Conservation (phyloP, 1,284 basidiomycete genomes). For the Clitocybe nebularis region DNA sequence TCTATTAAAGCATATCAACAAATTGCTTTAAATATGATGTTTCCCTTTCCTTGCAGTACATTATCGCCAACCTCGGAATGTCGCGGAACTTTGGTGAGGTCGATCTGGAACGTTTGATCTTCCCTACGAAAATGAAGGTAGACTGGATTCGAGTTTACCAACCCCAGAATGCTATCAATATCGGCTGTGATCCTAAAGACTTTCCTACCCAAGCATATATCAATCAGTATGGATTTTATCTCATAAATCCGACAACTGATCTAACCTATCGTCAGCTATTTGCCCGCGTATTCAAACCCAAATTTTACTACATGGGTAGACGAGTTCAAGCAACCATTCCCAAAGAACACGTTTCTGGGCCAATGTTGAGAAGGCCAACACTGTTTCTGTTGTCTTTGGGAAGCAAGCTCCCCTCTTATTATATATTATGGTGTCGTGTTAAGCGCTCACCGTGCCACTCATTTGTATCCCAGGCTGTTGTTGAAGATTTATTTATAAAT, state of each 20-base stretch:
- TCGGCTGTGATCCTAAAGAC: constrained; percentile 79
- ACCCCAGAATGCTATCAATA: constrained; percentile 58
- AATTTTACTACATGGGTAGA: constrained; percentile 59
- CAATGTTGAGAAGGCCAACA: constrained; percentile 22
- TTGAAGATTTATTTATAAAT: too few species aligned
- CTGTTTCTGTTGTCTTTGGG: too few species aligned
- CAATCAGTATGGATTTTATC: constrained; percentile 45
- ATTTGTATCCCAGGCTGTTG: too few species aligned
- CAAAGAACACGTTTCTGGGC: constrained; percentile 45
- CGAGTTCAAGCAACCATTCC: constrained; percentile 58
- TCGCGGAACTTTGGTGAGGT: constrained; percentile 74
- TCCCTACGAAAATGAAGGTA: constrained; percentile 69
- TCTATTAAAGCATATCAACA: background rate
- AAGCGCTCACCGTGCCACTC: too few species aligned
- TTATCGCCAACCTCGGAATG: constrained; percentile 82
- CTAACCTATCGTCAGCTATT: constrained; percentile 33
- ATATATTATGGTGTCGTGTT: too few species aligned
- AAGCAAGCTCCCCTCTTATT: too few species aligned
- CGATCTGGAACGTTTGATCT: constrained; percentile 61
- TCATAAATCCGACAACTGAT: background rate
- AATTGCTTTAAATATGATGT: constrained; percentile 1
- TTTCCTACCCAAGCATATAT: constrained; percentile 83
- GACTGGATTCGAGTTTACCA: constrained; percentile 89
- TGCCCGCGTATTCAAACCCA: constrained; percentile 51
- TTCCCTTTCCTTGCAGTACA: constrained; percentile 42